phyloP scores from a whole-genome alignment of 1,139 yeast species.

The Nakaseomyces bracarensis region DNA sequence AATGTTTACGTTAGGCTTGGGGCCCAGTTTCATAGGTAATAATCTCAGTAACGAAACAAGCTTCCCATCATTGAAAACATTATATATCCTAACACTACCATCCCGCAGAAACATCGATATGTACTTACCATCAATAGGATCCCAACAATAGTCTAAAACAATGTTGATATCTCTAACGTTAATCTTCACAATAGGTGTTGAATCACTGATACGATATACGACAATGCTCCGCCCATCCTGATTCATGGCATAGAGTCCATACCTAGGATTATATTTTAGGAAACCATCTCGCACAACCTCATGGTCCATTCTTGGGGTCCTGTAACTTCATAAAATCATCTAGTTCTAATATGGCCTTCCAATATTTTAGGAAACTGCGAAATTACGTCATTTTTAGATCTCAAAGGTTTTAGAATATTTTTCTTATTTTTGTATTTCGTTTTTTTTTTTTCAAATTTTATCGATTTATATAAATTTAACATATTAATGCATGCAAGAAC shows the following conservation, averaged over 20 bases:
- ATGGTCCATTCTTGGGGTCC: background rate
- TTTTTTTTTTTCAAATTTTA: too few species aligned
- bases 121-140: constrained; percentile 18
- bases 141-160: constrained; percentile 23
- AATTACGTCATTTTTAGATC: too few species aligned
- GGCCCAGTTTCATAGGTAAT: constrained; percentile 4
- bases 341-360: too few species aligned
- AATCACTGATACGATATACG: background rate
- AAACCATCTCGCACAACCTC: background rate
- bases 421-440: too few species aligned
- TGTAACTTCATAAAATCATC: background rate
- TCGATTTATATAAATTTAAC: too few species aligned
- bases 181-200: constrained; percentile 10
- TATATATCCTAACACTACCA: constrained; percentile 24
- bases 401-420: too few species aligned
- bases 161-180: constrained; percentile 19
- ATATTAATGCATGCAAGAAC: too few species aligned
- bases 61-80: constrained; percentile 23
- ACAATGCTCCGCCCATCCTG: background rate
- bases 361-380: too few species aligned
- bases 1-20: background rate
- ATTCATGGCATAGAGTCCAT: constrained; percentile 4
- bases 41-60: constrained; percentile 20
- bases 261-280: constrained; percentile 3
- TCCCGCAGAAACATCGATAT: constrained; percentile 21